Evolutionary conservation across 2,329 filamentous ascomycete species (phyloP), one percentile per base, ranked within the genome.

Genomic region (Fusarium sulawesiense): DNA sequence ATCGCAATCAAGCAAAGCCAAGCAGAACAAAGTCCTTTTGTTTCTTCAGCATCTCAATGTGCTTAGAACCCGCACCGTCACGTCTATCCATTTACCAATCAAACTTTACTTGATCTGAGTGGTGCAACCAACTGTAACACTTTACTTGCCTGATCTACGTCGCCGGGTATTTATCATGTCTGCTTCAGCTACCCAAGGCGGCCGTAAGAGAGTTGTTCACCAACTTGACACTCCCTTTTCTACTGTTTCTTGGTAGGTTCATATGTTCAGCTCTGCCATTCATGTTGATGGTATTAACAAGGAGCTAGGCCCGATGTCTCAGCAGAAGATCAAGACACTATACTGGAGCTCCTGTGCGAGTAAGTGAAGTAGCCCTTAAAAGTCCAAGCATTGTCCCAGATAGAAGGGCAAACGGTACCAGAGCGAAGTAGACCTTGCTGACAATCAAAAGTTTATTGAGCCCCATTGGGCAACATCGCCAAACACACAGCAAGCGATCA

Each of bases 171-270:
- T n/a, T 42, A 50, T 32, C 13, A 79, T 79, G 78, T 58, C 77
- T 9, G 66, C 67, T 23, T 47, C 69, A 45, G 56, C 64, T n/a
- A 58, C 73, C 40, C 72, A 73, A 46, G 56, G 71, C 4, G 61
- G 56, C 18, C 84, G 85, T 46, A 90, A 87, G 64, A 90, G 86
- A 75, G 82, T 87, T 11, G 81, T 90, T 20, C 89, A 90, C 75
- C 89, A 89, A 72, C 84, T 91, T 25, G 89, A 91, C 49, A 88
- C 88, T 4, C 90, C 90, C 0, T 92, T 88, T 76, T 88, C 89
- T 3, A 78, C 83, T 8, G 81, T 85, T 13, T 78, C 84, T 77
- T 92, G 90, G 91, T 92, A 78, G 44, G 23, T 46, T n/a, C 23
- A 21, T 50, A 16, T 12, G 25, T 16, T 13, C 6, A 16, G 13